Evolutionary conservation across 108 stramenopile species (phyloP), one percentile per base, ranked within the genome.

Genomic region (Mediolabrus comicus): DNA sequence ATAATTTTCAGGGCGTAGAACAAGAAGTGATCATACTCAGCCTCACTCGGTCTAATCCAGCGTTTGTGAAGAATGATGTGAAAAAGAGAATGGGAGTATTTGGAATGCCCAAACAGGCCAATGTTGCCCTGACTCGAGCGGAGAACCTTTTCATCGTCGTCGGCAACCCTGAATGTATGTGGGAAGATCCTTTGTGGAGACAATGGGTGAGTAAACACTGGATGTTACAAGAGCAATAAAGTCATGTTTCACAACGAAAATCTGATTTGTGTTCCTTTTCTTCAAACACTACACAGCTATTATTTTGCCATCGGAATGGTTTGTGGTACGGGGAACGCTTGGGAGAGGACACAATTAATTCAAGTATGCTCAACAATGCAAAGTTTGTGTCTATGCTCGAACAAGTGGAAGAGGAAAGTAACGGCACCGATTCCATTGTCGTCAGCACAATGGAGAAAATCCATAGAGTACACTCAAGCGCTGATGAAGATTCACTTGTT

Each of bases 1-100:
- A 90, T 57, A 87, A 90, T 74, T 90, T 81, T 60, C 89, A 91
- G 60, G 87, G 86, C 3, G 87, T 88, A 29, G 90, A 91, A 76
- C 80, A 85, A 33, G 70, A 83, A 31, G 83, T 87, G 14, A 88
- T 91, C 30, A 59, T 91, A 4, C 55, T 91, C 30, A 83, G 81
- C 49, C 77, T 91, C 51, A 88, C 87, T 14, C 69, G 90, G 49
- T 81, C 80, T 28, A 88, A 76, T 22, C 26, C 33, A 19, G 33
- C 30, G 22, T 83, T 91, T 62, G 74, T 91, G 25, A 12, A 38
- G 4, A 31, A 79, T 33, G 90, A 91, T 46, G 64, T 86, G 1
- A 62, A 75, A 35, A 49, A 66, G 17, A 65, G 85, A 41, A 68
- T 67, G 68, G 90, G 90, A 22, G 62, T 91, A 17, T 84, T 91